A percentile compares a stretch with the other conserved stretches of the same genome.
These are phyloP conservation scores for Adansonia digitata DNA, from an alignment of 345 rosid species.

Conservation along the genomic window DNA sequence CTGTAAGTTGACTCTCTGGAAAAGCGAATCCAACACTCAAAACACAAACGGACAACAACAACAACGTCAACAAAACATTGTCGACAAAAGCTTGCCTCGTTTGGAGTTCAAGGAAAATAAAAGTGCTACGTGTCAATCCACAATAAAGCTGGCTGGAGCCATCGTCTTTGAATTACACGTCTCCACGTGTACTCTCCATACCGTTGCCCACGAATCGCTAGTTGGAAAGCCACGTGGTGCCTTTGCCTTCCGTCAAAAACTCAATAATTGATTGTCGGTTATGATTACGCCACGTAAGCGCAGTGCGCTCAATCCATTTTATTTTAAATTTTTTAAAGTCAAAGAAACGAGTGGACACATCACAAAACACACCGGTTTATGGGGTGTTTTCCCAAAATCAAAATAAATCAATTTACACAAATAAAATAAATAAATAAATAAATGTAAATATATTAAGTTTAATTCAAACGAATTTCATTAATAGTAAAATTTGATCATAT, in stretches of 20 bases:
- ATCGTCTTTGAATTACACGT: background rate
- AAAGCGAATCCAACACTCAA: background rate
- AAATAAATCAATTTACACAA: too few relatives aligned
- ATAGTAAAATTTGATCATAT: too few relatives aligned
- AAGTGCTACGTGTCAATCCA: slow-evolving; percentile 4
- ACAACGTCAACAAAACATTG: background rate
- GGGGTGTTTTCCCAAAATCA: background rate
- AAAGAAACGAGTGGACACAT: slow-evolving; percentile 4
- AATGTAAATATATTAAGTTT: too few relatives aligned
- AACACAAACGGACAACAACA: background rate
- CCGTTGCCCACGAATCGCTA: background rate
- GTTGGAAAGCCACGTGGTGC: slow-evolving; percentile 1
- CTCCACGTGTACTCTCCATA: slow-evolving; percentile 4
- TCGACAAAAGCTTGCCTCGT: background rate
- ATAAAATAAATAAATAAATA: too few relatives aligned
- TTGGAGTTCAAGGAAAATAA: background rate
- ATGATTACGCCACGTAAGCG: slow-evolving; percentile 13
- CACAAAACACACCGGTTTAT: background rate
- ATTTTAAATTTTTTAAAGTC: background rate
- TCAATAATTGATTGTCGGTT: background rate
- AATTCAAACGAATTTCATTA: too few relatives aligned
- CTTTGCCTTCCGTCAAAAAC: background rate
- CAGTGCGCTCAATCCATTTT: background rate
- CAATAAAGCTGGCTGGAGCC: background rate
- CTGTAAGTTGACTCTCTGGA: background rate